Conservation (phyloP, 1,284 basidiomycete species). For the Ustilago shanxiensis region DNA sequence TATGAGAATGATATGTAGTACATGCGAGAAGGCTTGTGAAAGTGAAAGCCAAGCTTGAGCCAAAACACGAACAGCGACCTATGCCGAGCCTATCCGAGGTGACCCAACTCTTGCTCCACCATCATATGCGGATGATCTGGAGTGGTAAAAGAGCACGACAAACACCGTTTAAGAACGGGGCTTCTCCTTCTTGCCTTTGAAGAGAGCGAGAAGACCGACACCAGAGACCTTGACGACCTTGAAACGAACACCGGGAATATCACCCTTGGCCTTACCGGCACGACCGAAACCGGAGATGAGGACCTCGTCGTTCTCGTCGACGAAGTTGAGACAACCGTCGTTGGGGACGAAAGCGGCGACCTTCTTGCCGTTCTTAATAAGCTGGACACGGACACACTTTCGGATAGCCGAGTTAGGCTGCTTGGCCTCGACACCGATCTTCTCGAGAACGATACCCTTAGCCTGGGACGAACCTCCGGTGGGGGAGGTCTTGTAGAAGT, state of each 20-base stretch:
- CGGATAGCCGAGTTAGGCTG: slow-evolving; percentile 99
- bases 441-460: slow-evolving; percentile 99
- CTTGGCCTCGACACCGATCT: slow-evolving; percentile 89
- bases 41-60: not conserved
- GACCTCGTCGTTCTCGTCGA: slow-evolving; percentile 94
- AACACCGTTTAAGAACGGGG: slow-evolving; percentile 61
- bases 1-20: slow-evolving; percentile 35
- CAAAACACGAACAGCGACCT: not conserved
- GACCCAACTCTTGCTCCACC: not conserved
- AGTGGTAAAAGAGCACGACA: too few species aligned
- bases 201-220: slow-evolving; percentile 80
- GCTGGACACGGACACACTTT: slow-evolving; percentile 99
- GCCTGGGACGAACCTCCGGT: slow-evolving; percentile 99
- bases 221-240: slow-evolving; percentile 99
- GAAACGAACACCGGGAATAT: slow-evolving; percentile 90
- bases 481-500: slow-evolving; percentile 99
- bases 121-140: slow-evolving; percentile 5
- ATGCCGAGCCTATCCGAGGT: not conserved
- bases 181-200: slow-evolving; percentile 67
- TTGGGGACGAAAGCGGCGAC: slow-evolving; percentile 74
- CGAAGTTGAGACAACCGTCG: slow-evolving; percentile 98
- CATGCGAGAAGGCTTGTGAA: slow-evolving; percentile 21
- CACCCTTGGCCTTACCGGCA: slow-evolving; percentile 98
- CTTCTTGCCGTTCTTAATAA: slow-evolving; percentile 99
- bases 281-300: slow-evolving; percentile 99